These are phyloP conservation scores for Silybum marianum DNA, from an alignment of 129 eudicot genomes.

Conservation along the genomic window DNA sequence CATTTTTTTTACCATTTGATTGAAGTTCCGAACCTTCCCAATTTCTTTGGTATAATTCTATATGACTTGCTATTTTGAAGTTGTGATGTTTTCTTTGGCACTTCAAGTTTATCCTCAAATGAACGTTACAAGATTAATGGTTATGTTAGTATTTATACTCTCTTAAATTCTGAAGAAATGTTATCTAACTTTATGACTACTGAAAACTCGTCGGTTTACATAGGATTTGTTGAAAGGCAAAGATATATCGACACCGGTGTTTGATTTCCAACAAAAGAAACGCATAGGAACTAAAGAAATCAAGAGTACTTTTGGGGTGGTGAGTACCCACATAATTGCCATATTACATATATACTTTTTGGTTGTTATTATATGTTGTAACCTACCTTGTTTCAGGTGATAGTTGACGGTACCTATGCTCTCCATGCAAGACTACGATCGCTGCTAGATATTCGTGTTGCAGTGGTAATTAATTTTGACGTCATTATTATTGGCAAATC, in stretches of 20 bases:
- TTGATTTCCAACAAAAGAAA: conserved; percentile 83
- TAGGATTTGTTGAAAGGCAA: conserved; percentile 85
- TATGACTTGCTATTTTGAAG: background rate
- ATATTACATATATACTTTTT: background rate
- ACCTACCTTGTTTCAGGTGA: conserved; percentile 50
- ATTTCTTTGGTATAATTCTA: background rate
- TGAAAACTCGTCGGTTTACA: conserved; percentile 20
- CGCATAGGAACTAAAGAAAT: conserved; percentile 63
- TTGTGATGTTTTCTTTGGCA: background rate
- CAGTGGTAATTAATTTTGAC: conserved; percentile 69
- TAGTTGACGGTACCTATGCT: conserved; percentile 97
- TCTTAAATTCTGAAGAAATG: background rate
- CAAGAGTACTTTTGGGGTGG: conserved; percentile 86
- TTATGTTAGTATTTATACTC: background rate
- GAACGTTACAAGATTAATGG: background rate
- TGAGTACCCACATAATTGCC: conserved; percentile 35
- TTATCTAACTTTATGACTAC: background rate
- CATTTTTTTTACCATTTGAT: background rate
- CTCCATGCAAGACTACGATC: conserved; percentile 93
- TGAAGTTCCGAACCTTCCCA: background rate
- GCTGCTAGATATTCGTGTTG: conserved; percentile 95
- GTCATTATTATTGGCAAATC: background rate
- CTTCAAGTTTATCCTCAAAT: background rate
- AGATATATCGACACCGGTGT: conserved; percentile 79
- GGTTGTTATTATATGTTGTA: background rate